Conservation (phyloP, 257 asterid species). For the Solanum virginianum region DNA sequence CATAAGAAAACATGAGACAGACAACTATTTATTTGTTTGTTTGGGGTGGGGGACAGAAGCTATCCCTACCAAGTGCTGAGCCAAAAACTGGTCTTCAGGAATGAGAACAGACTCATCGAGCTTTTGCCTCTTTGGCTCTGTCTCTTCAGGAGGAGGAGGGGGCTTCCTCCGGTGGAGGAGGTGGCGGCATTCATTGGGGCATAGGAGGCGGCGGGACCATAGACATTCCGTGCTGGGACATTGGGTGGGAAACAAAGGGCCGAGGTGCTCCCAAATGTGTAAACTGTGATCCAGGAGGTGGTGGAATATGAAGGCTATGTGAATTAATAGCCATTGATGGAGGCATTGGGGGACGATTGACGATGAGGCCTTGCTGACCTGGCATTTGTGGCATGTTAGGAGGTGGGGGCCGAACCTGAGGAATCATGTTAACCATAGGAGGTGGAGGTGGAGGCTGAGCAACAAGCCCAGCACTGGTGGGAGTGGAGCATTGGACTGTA, state of each 20-base stretch:
- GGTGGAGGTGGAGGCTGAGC: conserved; percentile 70
- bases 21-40: background rate
- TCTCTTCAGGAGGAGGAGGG: conserved; percentile 98
- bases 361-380: conserved; percentile 54
- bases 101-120: conserved; percentile 71
- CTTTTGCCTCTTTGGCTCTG: conserved; percentile 90
- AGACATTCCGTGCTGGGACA: conserved; percentile 68
- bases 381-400: conserved; percentile 63
- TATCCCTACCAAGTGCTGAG: conserved; percentile 50
- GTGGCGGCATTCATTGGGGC: conserved; percentile 70
- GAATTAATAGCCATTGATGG: conserved; percentile 32
- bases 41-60: background rate
- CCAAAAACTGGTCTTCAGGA: conserved; percentile 84
- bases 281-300: conserved; percentile 81
- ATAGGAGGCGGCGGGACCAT: conserved; percentile 74
- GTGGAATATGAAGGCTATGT: conserved; percentile 45
- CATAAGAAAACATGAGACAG: background rate
- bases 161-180: conserved; percentile 89
- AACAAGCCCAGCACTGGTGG: conserved; percentile 20
- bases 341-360: conserved; percentile 58
- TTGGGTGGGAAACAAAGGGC: conserved; percentile 33
- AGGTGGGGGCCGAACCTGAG: conserved; percentile 55
- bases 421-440: conserved; percentile 47
- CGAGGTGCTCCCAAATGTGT: conserved; percentile 55
- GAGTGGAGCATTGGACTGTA: conserved; percentile 41